Conservation (phyloP, 2,329 filamentous ascomycete species). For the Gremmenia infestans region DNA sequence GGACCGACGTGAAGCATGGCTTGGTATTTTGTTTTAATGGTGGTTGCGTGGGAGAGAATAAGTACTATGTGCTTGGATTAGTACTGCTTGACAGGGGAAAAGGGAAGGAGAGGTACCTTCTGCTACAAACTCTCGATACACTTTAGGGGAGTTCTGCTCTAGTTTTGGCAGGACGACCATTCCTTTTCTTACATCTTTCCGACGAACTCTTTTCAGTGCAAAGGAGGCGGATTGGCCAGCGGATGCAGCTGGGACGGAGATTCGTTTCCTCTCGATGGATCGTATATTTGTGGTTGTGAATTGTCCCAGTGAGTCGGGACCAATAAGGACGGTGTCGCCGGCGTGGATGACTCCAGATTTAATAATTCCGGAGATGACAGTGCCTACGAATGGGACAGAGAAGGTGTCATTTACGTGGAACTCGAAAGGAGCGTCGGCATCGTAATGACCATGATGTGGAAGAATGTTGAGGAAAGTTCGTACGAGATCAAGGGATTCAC, state of each 20-base stretch:
- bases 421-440: slow-evolving; percentile 82
- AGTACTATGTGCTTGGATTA: slow-evolving; percentile 52
- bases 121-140: slow-evolving; percentile 71
- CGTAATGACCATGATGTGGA: slow-evolving; percentile 89
- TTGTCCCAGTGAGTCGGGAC: slow-evolving; percentile 84
- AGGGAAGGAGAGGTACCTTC: slow-evolving; percentile 50
- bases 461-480: slow-evolving; percentile 92
- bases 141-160: slow-evolving; percentile 66
- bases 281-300: slow-evolving; percentile 84
- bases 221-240: slow-evolving; percentile 93
- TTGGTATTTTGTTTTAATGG: slow-evolving; percentile 94
- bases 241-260: slow-evolving; percentile 78
- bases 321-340: slow-evolving; percentile 84
- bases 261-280: slow-evolving; percentile 91
- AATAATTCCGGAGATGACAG: slow-evolving; percentile 90
- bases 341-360: slow-evolving; percentile 83
- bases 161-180: slow-evolving; percentile 92
- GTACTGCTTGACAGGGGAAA: neutral
- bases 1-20: slow-evolving; percentile 97
- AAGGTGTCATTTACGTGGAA: slow-evolving; percentile 97
- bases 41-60: slow-evolving; percentile 92
- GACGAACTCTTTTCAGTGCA: slow-evolving; percentile 77
- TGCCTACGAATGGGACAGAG: slow-evolving; percentile 94
- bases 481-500: slow-evolving; percentile 83
- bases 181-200: slow-evolving; percentile 92